Evolutionary conservation across 192 early-diverging fungal genomes (phyloP), one percentile per base, ranked within the genome.

Genomic region (Diversispora epigaea): DNA sequence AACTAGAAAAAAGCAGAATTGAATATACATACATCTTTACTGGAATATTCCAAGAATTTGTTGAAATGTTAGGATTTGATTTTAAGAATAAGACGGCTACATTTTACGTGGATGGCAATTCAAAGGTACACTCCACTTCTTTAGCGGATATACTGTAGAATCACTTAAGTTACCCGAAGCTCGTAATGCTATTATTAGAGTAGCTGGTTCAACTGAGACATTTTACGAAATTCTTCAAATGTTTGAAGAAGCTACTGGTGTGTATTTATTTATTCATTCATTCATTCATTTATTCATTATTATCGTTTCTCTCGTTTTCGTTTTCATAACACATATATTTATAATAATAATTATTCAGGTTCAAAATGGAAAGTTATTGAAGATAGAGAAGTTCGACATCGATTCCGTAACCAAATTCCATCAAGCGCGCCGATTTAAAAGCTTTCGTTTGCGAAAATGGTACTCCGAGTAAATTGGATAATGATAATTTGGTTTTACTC

Each of bases 1-100:
- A 56, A n/a, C 4, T 73, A 25, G 44, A 61, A 41, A 55, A 73
- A n/a, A 73, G 71, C 41, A 55, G 71, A 19, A 19, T 73, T 11
- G 56, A 73, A 50, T 73, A 73, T 0, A 73, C 70, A 2, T 64
- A 40, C 4, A 45, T 73, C 7, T 9, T 41, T 39, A 22, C 7
- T 2, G 56, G 71, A 45, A 11, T 65, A 45, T 65, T 65, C 3
- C 10, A 10, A 65, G 63, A 65, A 65, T 41, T 17, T 65, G 6
- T 65, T 43, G 63, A 10, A 12, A 40, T 22, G 63, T 14, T 65
- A 17, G 63, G 63, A 45, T 65, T 40, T 43, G 63, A 66, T 66
- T 1, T 66, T 46, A 66, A 66, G n/a, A 66, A 66, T 66, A 66
- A 66, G 41, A 66, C 12, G 3, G 64, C 32, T 11, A 66, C 15